These are phyloP conservation scores for Aspergillus avenaceus DNA, from an alignment of 495 filamentous ascomycete genomes.

Conservation along the genomic window DNA sequence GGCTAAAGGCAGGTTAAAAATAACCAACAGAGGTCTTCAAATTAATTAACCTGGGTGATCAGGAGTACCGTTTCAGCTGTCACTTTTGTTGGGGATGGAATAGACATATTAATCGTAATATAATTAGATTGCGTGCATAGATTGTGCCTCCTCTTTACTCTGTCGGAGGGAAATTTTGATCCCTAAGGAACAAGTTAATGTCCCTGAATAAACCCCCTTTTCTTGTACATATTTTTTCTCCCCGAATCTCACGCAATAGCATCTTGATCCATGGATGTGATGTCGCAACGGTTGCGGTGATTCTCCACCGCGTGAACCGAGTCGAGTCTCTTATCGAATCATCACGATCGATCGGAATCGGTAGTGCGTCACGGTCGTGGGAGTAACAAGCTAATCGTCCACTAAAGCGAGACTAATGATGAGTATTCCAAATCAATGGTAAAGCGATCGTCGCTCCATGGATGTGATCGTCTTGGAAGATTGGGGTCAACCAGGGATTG, in stretches of 20 bases:
- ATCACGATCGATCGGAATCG: slow-evolving; percentile 10
- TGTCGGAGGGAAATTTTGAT: too few relatives aligned
- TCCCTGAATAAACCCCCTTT: too few relatives aligned
- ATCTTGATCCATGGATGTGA: background rate
- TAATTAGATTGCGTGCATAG: slow-evolving; percentile 1
- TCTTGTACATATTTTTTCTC: too few relatives aligned
- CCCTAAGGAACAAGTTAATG: too few relatives aligned
- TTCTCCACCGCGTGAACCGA: background rate
- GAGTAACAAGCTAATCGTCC: background rate
- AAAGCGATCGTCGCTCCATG: background rate
- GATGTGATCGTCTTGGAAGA: background rate
- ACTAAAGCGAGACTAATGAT: background rate
- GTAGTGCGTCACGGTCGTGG: slow-evolving; percentile 8
- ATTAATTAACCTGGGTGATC: slow-evolving; percentile 1
- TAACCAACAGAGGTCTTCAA: background rate
- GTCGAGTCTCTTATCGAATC: background rate
- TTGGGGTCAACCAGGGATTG: background rate
- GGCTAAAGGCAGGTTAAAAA: background rate
- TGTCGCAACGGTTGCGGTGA: background rate
- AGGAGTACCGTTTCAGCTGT: slow-evolving; percentile 1
- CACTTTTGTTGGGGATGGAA: background rate
- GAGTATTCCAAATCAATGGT: slow-evolving; percentile 11
- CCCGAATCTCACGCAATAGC: background rate
- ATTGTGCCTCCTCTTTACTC: too few relatives aligned
- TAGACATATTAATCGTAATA: background rate